Evolutionary conservation across 306 rosid species (phyloP), one percentile per base, ranked within the genome.

Genomic region (Malus orientalis): DNA sequence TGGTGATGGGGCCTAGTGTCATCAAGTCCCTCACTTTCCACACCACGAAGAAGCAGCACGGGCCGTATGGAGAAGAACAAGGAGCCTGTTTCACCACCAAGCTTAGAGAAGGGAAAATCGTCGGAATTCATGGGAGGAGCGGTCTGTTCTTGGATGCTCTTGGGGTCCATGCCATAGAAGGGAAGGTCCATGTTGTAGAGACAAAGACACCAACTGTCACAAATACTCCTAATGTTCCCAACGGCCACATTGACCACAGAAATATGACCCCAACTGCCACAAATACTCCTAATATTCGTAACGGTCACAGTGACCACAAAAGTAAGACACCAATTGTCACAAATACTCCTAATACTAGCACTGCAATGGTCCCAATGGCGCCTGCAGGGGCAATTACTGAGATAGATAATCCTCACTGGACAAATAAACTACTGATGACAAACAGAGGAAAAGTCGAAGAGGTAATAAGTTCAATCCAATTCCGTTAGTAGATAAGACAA

Each of bases 121-220:
- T 84, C 76, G 98, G 98, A 20, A 77, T 95, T 81, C 95, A 95
- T 78, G 98, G 97, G 61, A 88, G 95, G 79, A 83, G 78, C 58
- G 98, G 98, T 59, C 73, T 95, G 74, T 95, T 95, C 83, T 70
- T 95, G 61, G 97, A 95, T 81, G 90, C 96, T 69, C 79, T 95
- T 22, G 97, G 98, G 18, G 97, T 90, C 11, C 91, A 90, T 81
- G 81, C 84, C 25, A 53, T 86, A 20, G 97, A 94, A 90, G 96
- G 93, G 42, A 92, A 86, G 84, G 81, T 88, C 18, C 40, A 38
- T 6, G 40, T 59, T 12, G 42, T 73, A 1, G 70, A 61, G 78
- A 74, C 70, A 11, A 18, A 25, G 42, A 27, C 20, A 42, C 70
- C 54, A 3, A 30, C 68, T 60, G 1, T 4, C 16, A 22, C 65